Evolutionary conservation across 164 flowering plant species (phyloP).

Genomic region (Annona squamosa): DNA sequence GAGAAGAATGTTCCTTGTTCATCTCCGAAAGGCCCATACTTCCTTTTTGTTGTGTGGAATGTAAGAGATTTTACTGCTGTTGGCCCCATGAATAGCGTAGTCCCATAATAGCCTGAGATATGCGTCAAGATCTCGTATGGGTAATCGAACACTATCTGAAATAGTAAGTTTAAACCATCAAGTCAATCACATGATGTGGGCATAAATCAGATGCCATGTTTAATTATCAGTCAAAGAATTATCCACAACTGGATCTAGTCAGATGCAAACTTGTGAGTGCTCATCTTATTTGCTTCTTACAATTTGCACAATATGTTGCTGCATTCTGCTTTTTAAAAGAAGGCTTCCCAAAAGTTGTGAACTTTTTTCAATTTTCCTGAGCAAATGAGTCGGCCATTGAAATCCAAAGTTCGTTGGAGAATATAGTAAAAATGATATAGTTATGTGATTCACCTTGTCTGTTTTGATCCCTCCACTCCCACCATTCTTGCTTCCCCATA

Average conservation of each 20-base stretch:
- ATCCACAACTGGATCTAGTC: too few species aligned
- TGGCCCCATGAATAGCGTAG: conserved; percentile 67
- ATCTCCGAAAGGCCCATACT: conserved; percentile 77
- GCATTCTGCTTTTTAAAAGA: too few species aligned
- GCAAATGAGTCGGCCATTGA: too few species aligned
- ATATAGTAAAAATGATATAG: too few species aligned
- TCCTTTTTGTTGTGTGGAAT: conserved; percentile 61
- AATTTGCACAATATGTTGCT: too few species aligned
- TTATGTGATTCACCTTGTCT: conserved; percentile 42
- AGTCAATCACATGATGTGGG: background rate
- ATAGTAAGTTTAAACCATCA: background rate
- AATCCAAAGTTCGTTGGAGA: too few species aligned
- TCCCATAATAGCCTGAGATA: conserved; percentile 54
- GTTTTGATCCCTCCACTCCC: conserved; percentile 49
- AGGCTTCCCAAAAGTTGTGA: too few species aligned
- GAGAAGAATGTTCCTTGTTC: conserved; percentile 61
- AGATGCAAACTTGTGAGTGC: too few species aligned
- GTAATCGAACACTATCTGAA: conserved; percentile 64
- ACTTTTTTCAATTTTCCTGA: too few species aligned
- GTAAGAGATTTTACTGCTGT: conserved; percentile 58
- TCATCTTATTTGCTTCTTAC: too few species aligned
- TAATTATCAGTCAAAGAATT: too few species aligned
- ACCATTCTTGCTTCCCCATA: conserved; percentile 74
- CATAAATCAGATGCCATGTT: background rate
- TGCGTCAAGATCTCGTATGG: conserved; percentile 66